A percentile compares a stretch with the other conserved stretches of the same genome.
Conservation (phyloP, 352 stramenopile genomes). For the Globisporangium radiosum region DNA sequence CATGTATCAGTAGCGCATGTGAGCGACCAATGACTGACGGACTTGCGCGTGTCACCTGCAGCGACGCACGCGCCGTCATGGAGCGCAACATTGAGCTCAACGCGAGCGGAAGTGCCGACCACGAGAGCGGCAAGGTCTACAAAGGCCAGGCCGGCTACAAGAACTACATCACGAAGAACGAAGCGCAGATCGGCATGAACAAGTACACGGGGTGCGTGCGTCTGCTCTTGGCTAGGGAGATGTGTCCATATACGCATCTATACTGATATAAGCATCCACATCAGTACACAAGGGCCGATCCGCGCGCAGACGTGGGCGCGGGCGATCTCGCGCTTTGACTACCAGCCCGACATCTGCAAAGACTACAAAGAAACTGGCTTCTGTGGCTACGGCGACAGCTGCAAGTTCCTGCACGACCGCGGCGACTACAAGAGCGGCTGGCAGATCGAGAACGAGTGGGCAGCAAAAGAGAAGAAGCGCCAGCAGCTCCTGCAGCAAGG, state of each 20-base stretch:
- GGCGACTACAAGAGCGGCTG: slow-evolving; percentile 97
- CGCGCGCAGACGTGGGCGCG: slow-evolving; percentile 92
- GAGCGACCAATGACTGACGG: background rate
- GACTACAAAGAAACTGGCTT: slow-evolving; percentile 99
- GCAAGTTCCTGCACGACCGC: slow-evolving; percentile 99
- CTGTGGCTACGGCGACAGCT: slow-evolving; percentile 95
- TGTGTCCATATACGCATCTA: background rate
- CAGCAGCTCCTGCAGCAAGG: slow-evolving; percentile 65
- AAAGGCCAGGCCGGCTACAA: slow-evolving; percentile 80
- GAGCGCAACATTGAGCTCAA: slow-evolving; percentile 76
- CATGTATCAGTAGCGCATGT: no score
- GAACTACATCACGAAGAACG: slow-evolving; percentile 86
- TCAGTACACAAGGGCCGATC: slow-evolving; percentile 91
- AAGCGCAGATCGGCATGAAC: slow-evolving; percentile 83
- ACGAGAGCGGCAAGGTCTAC: slow-evolving; percentile 75
- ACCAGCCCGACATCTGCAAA: slow-evolving; percentile 97
- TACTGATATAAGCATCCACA: background rate
- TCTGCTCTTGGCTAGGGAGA: background rate
- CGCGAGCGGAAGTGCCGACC: slow-evolving; percentile 55
- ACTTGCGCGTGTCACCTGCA: slow-evolving; percentile 7
- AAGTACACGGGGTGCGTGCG: slow-evolving; percentile 78
- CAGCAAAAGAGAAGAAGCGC: slow-evolving; percentile 88
- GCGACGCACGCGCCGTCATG: slow-evolving; percentile 70
- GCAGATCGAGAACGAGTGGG: slow-evolving; percentile 96
- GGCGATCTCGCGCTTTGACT: slow-evolving; percentile 96